Percentiles rank a stretch among this genome's conserved stretches.
Conservation (phyloP, 169 alveolate species). For the Plasmodium relictum region DNA sequence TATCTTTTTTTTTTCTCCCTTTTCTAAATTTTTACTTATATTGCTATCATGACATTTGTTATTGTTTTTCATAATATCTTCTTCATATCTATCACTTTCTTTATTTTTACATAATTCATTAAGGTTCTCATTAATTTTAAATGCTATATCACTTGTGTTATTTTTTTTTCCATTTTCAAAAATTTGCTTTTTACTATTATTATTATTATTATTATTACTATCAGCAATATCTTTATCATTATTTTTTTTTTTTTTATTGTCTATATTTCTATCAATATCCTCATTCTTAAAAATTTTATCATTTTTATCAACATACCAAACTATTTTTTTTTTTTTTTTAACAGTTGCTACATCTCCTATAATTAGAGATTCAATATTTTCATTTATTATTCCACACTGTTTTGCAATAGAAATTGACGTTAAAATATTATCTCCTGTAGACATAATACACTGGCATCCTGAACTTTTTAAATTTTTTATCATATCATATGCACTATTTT, state of each 20-base stretch:
- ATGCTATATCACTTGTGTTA: background rate
- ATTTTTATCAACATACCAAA: conserved; percentile 1
- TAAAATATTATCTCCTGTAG: conserved; percentile 82
- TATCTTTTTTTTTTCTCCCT: background rate
- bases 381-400: conserved; percentile 70
- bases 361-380: background rate
- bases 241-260: background rate
- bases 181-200: background rate
- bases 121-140: too few species aligned
- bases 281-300: background rate
- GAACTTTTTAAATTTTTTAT: conserved; percentile 76
- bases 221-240: background rate
- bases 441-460: conserved; percentile 80
- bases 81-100: too few species aligned
- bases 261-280: background rate
- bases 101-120: too few species aligned
- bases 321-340: background rate
- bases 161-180: background rate
- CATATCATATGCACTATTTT: conserved; percentile 71
- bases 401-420: conserved; percentile 81
- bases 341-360: conserved; percentile 24
- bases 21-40: background rate
- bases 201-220: background rate
- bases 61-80: background rate
- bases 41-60: background rate